phyloP scores from a whole-genome alignment of 2,329 filamentous ascomycete species.

The Myriosclerotinia scirpicola region DNA sequence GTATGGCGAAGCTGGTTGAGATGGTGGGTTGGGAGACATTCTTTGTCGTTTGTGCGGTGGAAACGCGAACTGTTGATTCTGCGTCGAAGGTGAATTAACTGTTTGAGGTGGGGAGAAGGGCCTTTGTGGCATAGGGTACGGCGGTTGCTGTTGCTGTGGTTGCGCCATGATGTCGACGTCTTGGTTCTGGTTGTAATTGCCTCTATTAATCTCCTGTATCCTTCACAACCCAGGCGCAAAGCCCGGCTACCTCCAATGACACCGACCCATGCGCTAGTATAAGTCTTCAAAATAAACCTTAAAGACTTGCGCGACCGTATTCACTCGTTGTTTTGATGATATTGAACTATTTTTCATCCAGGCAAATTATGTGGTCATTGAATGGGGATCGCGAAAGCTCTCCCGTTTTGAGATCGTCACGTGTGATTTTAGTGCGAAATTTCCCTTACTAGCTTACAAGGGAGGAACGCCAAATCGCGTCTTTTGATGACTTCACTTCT shows the following conservation, averaged over 20 bases:
- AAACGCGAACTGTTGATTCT: conserved; percentile 56
- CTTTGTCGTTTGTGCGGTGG: conserved; percentile 74
- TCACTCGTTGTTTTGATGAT: conserved; percentile 23
- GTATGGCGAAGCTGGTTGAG: conserved; percentile 65
- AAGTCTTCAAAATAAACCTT: background rate
- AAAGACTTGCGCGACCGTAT: conserved; percentile 16
- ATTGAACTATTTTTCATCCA: conserved; percentile 14
- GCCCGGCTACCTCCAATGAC: conserved; percentile 35
- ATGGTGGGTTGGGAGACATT: conserved; percentile 66
- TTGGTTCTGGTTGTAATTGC: conserved; percentile 20
- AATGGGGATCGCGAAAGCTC: conserved; percentile 23
- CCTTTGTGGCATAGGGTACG: conserved; percentile 48
- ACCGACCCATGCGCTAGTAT: conserved; percentile 35
- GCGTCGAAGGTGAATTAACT: conserved; percentile 54
- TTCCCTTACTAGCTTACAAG: background rate
- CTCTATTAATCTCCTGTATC: conserved; percentile 29
- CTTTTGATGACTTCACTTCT: conserved; percentile 15
- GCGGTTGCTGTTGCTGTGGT: conserved; percentile 41
- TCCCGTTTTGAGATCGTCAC: conserved; percentile 18
- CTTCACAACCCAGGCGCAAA: conserved; percentile 39
- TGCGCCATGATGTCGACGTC: conserved; percentile 39
- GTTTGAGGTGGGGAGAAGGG: conserved; percentile 63
- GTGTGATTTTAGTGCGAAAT: conserved; percentile 14
- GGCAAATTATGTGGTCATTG: conserved; percentile 20
- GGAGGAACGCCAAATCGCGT: conserved; percentile 21